Base-by-base conservation (phyloP, 2,329 filamentous ascomycete species). In the Trichoderma oligosporum region DNA sequence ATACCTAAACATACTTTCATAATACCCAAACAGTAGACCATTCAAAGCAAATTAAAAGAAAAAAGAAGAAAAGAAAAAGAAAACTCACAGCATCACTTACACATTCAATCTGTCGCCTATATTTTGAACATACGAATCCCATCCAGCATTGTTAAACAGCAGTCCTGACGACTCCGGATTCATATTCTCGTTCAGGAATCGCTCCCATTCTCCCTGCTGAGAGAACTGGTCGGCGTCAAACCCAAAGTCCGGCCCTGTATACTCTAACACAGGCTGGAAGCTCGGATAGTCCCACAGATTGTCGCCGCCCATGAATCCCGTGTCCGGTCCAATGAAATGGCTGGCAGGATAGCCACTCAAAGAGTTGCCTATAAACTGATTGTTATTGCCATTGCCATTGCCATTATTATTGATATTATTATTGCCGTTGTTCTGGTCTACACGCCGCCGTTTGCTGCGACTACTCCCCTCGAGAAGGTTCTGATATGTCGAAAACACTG, bases 221-320 rank as follows among this genome's bases (percentile, higher is more conserved):
- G 51, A 55, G 31, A 55, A 45, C 16, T 55, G 51, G 22, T 55
- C 51, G 42, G 51, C 51, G 31, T 55, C 51, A n/a, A 55, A 55
- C 11, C 51, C 51, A 7, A 55, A 55, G 24, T 55, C 51, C 6
- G 51, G 51, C 2, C 51, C 51, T n/a, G 51, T 55, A 8, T 55
- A 55, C 7, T 55, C 51, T 31, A 55, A 38, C 11, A 55, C 51
- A 2, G 51, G 51, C 41, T 55, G 51, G 41, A 55, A 55, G 31
- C 51, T 55, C 11, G 51, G 51, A 20, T 55, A 55, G 41, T 55
- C 51, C 51, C 51, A 55, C 12, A 55, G 22, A 5, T 16, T 55
- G 7, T 55, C 51, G 24, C 51, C 51, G 12, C 51, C 31, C 9
- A 46, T 35, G 41, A 46, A 55, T 12, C 31, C 51, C 7, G 51